Percentiles rank a stretch among this genome's conserved stretches.
Evolutionary conservation across 257 asterid species (phyloP).

Genomic region (Euphrasia confusa): DNA sequence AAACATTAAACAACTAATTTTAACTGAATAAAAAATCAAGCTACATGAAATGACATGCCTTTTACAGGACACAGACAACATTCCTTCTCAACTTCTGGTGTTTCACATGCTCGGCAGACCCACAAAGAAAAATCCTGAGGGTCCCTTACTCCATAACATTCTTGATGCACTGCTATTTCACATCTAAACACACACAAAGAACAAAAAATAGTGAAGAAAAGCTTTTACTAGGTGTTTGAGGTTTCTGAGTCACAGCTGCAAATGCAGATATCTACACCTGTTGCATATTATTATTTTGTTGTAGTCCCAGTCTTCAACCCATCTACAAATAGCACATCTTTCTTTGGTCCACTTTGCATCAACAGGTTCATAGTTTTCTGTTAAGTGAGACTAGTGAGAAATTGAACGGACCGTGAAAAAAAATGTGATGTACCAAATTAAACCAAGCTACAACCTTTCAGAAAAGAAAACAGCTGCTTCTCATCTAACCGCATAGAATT

Average conservation of each 20-base stretch:
- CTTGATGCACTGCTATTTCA: constrained; percentile 96
- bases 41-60: constrained; percentile 45
- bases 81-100: constrained; percentile 75
- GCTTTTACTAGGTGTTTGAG: constrained; percentile 5
- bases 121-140: constrained; percentile 73
- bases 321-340: constrained; percentile 95
- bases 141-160: constrained; percentile 80
- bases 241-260: constrained; percentile 13
- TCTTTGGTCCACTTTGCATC: constrained; percentile 89
- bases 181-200: constrained; percentile 47
- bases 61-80: constrained; percentile 96
- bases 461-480: constrained; percentile 58
- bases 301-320: constrained; percentile 99
- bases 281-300: constrained; percentile 94
- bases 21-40: constrained; percentile 14
- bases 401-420: constrained; percentile 16
- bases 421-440: constrained; percentile 18
- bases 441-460: constrained; percentile 49
- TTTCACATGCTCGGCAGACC: constrained; percentile 97
- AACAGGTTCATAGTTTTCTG: constrained; percentile 75
- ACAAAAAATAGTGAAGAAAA: constrained; percentile 5
- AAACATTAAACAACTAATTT: background rate
- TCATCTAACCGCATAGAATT: constrained; percentile 52
- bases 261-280: constrained; percentile 49
- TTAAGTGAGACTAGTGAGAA: constrained; percentile 26